phyloP scores from a whole-genome alignment of 495 filamentous ascomycete species.

The Penicillium coprophilum region DNA sequence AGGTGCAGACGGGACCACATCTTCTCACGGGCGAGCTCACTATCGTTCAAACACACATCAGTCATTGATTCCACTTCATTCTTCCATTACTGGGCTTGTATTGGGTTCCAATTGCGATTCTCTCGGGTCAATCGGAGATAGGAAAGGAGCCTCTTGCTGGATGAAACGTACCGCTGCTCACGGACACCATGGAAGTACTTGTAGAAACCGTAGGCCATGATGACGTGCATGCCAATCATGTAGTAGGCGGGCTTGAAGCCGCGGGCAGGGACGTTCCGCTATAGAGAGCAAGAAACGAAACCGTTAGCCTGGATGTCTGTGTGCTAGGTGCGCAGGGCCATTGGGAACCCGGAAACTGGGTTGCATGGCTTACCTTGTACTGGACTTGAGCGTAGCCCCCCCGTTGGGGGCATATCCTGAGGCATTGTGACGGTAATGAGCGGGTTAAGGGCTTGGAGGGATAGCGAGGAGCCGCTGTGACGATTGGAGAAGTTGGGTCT shows the following conservation, averaged over 20 bases:
- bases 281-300: constrained; percentile 15
- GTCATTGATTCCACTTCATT: neutral
- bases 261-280: constrained; percentile 90
- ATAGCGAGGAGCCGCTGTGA: constrained; percentile 28
- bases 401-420: constrained; percentile 87
- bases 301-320: constrained; percentile 19
- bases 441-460: constrained; percentile 24
- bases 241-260: constrained; percentile 83
- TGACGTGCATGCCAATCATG: constrained; percentile 65
- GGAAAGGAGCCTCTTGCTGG: constrained; percentile 7
- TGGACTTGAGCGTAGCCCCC: constrained; percentile 93
- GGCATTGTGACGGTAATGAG: constrained; percentile 45
- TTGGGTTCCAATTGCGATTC: constrained; percentile 13
- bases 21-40: constrained; percentile 93
- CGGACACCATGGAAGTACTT: constrained; percentile 72
- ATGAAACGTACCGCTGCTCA: constrained; percentile 75
- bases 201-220: constrained; percentile 90
- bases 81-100: neutral
- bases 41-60: constrained; percentile 35
- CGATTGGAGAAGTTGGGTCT: constrained; percentile 37
- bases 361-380: constrained; percentile 75
- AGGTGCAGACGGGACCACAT: constrained; percentile 95
- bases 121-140: constrained; percentile 9
- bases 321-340: constrained; percentile 10
- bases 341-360: constrained; percentile 2